Percentiles rank a stretch among this genome's conserved stretches.
Conservation (phyloP, 2,329 filamentous ascomycete genomes). For the Salinomyces thailandicus region DNA sequence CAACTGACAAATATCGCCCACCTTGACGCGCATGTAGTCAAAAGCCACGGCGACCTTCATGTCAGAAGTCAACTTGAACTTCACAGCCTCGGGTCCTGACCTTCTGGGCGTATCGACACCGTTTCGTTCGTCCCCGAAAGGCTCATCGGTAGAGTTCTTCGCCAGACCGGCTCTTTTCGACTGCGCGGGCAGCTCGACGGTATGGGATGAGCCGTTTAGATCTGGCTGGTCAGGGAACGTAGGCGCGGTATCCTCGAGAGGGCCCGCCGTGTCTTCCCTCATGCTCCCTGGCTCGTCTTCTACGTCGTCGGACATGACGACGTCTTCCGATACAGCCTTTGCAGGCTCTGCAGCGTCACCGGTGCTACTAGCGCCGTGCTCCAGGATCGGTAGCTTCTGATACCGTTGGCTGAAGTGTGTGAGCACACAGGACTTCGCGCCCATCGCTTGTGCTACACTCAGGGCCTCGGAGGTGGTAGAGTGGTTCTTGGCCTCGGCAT, state of each 20-base stretch:
- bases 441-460: constrained; percentile 64
- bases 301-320: background rate
- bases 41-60: constrained; percentile 64
- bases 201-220: constrained; percentile 9
- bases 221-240: constrained; percentile 16
- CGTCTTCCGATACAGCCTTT: constrained; percentile 6
- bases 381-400: constrained; percentile 56
- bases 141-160: constrained; percentile 1
- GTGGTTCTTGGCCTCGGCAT: constrained; percentile 82
- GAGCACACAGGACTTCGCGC: constrained; percentile 66
- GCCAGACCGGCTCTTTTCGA: background rate
- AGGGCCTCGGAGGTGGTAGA: constrained; percentile 81
- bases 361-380: constrained; percentile 25
- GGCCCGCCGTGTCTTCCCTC: constrained; percentile 17
- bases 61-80: constrained; percentile 35
- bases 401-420: constrained; percentile 97
- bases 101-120: constrained; percentile 3
- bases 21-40: constrained; percentile 64
- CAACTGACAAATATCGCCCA: constrained; percentile 59
- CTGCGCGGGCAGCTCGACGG: constrained; percentile 13
- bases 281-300: constrained; percentile 12
- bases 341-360: constrained; percentile 13
- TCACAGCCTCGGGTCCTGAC: constrained; percentile 17
- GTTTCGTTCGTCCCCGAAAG: background rate
- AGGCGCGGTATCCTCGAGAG: constrained; percentile 14